These are phyloP conservation scores for Geotrichum aggregatum DNA, from an alignment of 1,139 yeast species.

Conservation along the genomic window DNA sequence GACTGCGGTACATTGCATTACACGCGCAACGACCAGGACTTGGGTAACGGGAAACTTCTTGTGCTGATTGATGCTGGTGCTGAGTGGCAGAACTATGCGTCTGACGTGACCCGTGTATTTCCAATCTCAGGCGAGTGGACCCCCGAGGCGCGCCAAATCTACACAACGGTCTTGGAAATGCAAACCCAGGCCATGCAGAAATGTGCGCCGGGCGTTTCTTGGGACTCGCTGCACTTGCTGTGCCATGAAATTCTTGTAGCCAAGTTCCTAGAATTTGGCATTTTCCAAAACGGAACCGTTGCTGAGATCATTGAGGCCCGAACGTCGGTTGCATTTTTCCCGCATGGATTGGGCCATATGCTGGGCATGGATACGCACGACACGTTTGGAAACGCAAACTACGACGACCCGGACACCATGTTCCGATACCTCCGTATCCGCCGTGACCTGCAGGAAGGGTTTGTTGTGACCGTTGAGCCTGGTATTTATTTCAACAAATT, in stretches of 20 bases:
- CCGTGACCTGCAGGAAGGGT: slow-evolving; percentile 62
- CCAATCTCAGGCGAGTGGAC: slow-evolving; percentile 91
- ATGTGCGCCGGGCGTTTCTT: slow-evolving; percentile 74
- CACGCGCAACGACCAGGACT: slow-evolving; percentile 71
- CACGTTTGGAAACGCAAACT: slow-evolving; percentile 83
- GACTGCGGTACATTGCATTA: slow-evolving; percentile 90
- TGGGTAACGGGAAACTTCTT: slow-evolving; percentile 50
- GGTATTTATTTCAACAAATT: slow-evolving; percentile 88
- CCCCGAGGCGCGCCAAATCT: slow-evolving; percentile 76
- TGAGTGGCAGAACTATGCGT: slow-evolving; percentile 89
- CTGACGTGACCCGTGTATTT: slow-evolving; percentile 93
- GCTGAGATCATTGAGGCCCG: slow-evolving; percentile 67
- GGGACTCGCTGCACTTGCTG: slow-evolving; percentile 80
- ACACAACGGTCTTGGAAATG: slow-evolving; percentile 79
- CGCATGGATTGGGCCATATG: slow-evolving; percentile 93
- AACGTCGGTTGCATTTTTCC: slow-evolving; percentile 76
- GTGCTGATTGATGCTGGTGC: slow-evolving; percentile 94
- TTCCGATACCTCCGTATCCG: slow-evolving; percentile 75
- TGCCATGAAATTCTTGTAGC: slow-evolving; percentile 76
- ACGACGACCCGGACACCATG: slow-evolving; percentile 73
- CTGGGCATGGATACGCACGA: slow-evolving; percentile 96
- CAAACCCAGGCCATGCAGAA: slow-evolving; percentile 63
- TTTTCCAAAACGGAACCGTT: slow-evolving; percentile 61
- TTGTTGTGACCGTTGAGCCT: slow-evolving; percentile 94
- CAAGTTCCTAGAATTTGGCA: slow-evolving; percentile 68